A percentile compares a stretch with the other conserved stretches of the same genome.
Conservation (phyloP, 257 asterid species). For the Knoxia roxburghii region DNA sequence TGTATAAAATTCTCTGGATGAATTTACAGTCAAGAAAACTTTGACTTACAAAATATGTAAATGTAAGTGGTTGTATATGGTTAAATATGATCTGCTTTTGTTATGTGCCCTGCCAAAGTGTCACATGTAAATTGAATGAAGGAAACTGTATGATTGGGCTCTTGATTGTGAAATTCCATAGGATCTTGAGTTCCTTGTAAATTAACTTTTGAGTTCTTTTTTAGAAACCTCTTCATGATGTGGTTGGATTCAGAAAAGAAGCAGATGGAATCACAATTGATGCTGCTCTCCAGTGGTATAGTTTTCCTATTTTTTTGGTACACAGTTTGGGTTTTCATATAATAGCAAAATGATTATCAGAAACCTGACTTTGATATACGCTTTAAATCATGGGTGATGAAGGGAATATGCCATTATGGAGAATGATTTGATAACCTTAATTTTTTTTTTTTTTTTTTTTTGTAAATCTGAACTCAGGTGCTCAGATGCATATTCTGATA, state of each 20-base stretch:
- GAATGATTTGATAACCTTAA: slow-evolving; percentile 1
- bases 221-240: slow-evolving; percentile 89
- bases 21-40: neutral
- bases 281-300: slow-evolving; percentile 86
- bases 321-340: neutral
- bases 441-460: neutral
- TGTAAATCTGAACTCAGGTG: slow-evolving; percentile 52
- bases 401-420: neutral
- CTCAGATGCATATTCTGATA: slow-evolving; percentile 91
- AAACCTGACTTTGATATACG: neutral
- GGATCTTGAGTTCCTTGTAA: neutral
- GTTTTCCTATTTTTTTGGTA: slow-evolving; percentile 8
- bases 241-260: slow-evolving; percentile 73
- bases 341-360: neutral
- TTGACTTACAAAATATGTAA: neutral
- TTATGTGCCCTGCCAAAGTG: neutral
- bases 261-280: slow-evolving; percentile 70
- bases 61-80: neutral
- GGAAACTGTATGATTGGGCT: neutral
- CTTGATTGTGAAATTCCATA: neutral
- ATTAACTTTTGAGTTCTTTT: slow-evolving; percentile 29
- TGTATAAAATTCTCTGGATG: neutral
- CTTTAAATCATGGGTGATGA: too few relatives aligned
- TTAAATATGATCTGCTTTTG: neutral
- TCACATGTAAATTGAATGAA: neutral